Conservation (phyloP, 225 moss, liverwort and hornwort genomes). For the Marchantia polymorpha region DNA sequence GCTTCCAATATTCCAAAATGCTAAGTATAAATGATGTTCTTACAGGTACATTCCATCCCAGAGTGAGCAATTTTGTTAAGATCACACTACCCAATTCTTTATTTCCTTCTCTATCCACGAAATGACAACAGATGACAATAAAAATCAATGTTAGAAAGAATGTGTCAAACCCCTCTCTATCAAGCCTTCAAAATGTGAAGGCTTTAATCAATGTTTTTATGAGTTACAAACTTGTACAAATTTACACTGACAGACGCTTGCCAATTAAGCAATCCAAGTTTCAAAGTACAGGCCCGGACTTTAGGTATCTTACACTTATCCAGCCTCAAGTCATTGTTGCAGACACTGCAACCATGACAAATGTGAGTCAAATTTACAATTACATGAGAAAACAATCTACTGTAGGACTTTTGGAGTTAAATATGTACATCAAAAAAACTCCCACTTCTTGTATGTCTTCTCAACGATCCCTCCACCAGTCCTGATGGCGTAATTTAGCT, state of each 20-base stretch:
- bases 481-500: conserved; percentile 84
- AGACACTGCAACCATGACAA: background rate
- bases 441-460: conserved; percentile 90
- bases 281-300: background rate
- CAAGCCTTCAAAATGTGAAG: background rate
- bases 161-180: background rate
- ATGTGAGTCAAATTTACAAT: conserved; percentile 5
- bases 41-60: too few species aligned
- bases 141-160: background rate
- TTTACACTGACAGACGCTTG: background rate
- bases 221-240: conserved; percentile 8
- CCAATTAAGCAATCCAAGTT: background rate
- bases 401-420: background rate
- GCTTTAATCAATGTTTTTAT: conserved; percentile 1
- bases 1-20: too few species aligned
- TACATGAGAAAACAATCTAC: background rate
- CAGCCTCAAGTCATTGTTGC: background rate
- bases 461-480: conserved; percentile 98
- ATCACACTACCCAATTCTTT: background rate
- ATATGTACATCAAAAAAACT: conserved; percentile 59
- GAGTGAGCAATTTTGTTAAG: too few species aligned
- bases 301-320: background rate
- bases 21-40: too few species aligned
- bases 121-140: background rate
- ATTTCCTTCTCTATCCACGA: background rate